Base-by-base conservation (phyloP, 306 rosid genomes). In the Bauhinia variegata region DNA sequence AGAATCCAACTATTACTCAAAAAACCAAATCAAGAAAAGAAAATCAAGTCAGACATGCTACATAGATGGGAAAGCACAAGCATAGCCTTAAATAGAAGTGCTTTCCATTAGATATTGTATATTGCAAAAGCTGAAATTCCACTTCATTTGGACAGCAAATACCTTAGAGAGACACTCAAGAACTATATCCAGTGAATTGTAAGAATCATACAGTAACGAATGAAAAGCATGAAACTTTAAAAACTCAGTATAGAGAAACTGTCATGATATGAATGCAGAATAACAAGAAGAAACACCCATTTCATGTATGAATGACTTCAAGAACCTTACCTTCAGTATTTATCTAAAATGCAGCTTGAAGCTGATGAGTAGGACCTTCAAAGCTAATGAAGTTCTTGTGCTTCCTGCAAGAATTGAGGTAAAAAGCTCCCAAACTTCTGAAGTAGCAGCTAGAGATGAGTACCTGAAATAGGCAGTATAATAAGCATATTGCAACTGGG, bases 261-360 rank as follows among this genome's bases (percentile, higher is more conserved):
- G 15, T 6, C 13, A 49, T 49, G 3, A 49, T 14, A 17, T 8
- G 1, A 49, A 49, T 3, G 54, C 54, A 0, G 13, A n/a, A 5
- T 5, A 49, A 15, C 13, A 2, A 9, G 54, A 17, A 49, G 49
- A 64, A 70, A 54, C 4, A 30, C 36, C 15, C 36, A 37, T 53
- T 62, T 38, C 49, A 65, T 49, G 69, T 42, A 71, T 56, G 55
- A 72, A 46, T 1, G 7, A 61, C 32, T 4, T 12, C 30, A 9
- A 41, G 56, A 33, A 12, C 48, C 79, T 37, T 41, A 80, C 78
- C 80, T 78, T 60, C 34, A 39, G 15, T 47, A 28, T 11, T 60
- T 50, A 31, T 66, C 34, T 61, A 67, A 52, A 63, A 67, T 65
- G 65, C 68, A 55, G 52, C 43, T 62, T 23, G 37, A 67, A 65